Base-by-base conservation (phyloP, 176 grass and related monocot species). In the Oryza glumipatula region DNA sequence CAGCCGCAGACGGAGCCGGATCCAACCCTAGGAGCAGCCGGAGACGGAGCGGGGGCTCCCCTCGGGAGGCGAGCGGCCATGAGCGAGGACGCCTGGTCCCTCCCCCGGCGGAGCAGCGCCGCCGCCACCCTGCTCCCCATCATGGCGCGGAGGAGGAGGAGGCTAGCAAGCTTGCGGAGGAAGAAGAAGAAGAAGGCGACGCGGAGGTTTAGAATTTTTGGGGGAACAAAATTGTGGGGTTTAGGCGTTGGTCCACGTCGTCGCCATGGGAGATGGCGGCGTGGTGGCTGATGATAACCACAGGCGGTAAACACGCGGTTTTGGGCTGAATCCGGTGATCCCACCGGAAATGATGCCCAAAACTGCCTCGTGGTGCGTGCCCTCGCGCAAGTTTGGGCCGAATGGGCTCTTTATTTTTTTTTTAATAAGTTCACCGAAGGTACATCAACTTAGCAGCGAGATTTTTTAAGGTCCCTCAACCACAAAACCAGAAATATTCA, bases 61-160 rank as follows among this genome's bases (percentile, higher is more conserved):
- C 33, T 64, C 63, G 80, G 70, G 47, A 80, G 32, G 65, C 85
- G 77, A n/a, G 74, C 82, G 36, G 5, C 36, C 12, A 63, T 9
- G 16, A 86, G 46, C 52, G 82, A 6, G 3, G 81, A 72, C 12
- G 66, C 74, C 46, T 86, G 73, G 75, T 80, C 66, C 85, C 79
- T 94, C 38, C 80, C 80, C 77, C 93, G 85, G 51, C 96, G 93
- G 32, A 98, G 80, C 33, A 98, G 91, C 73, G 89, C 81, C 77
- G 81, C 93, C 30, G 80, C 84, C 51, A 80, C 80, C 70, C 80
- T 90, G 80, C 80, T 87, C 44, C 84, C 80, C 84, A 90, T 87
- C 76, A 77, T 83, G 73, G 38, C 79, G 47, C 32, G 36, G 47
- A 16, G 54, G 26, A 56, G 30, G 30, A 32, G 30, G 30, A 38